A percentile compares a stretch with the other conserved stretches of the same genome.
Conservation (phyloP, 2,329 filamentous ascomycete species). For the Akanthomyces dipterigenus region DNA sequence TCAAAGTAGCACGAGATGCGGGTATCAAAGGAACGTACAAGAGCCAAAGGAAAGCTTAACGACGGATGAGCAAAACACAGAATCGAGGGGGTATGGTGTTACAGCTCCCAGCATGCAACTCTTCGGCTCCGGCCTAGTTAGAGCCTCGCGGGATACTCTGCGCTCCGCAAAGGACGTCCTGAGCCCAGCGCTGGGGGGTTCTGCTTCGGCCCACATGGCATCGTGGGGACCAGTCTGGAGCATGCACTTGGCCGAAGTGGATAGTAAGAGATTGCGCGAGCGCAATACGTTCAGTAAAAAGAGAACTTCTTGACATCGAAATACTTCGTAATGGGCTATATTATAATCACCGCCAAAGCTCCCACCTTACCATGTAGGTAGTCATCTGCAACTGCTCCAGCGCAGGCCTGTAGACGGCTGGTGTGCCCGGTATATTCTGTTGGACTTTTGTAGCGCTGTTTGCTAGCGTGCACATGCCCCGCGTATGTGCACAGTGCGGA, state of each 20-base stretch:
- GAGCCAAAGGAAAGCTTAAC: not conserved
- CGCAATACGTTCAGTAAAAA: not conserved
- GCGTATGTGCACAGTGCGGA: not conserved
- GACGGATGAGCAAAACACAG: not conserved
- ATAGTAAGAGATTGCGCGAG: not conserved
- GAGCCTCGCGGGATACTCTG: not conserved
- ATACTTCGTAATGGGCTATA: not conserved
- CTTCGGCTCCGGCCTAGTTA: not conserved
- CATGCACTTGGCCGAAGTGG: no score
- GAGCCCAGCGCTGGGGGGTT: not conserved
- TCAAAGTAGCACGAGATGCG: no score
- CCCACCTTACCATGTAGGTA: not conserved
- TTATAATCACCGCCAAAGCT: not conserved
- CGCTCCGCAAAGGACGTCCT: not conserved
- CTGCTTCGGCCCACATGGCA: not conserved
- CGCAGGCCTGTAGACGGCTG: not conserved
- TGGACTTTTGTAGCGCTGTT: conserved; percentile 2
- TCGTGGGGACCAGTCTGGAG: not conserved
- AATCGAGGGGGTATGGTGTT: not conserved
- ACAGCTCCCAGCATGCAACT: not conserved
- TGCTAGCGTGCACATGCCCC: not conserved
- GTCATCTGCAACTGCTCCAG: not conserved
- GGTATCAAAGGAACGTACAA: not conserved
- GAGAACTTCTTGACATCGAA: not conserved
- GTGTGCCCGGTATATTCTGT: no score